Base-by-base conservation (phyloP, 164 flowering plant species). In the Magnolia kwangsiensis region DNA sequence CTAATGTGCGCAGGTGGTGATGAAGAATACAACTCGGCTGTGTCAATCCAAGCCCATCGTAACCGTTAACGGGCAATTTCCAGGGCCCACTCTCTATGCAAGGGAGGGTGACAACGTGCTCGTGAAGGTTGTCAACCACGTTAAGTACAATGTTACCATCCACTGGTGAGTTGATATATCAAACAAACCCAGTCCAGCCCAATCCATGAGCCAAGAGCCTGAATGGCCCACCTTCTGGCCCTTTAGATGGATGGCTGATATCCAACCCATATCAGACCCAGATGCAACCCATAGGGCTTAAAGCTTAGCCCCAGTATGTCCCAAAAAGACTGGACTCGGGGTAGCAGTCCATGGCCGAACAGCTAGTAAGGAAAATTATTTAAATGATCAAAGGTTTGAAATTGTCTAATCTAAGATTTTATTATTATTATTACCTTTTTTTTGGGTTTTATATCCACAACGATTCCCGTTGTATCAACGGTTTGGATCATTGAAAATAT, bases 51-150 rank as follows among this genome's bases (percentile, higher is more conserved):
- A 88, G 78, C 85, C 89, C 68, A 86, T 86, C 51, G 88, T 85
- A 67, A 86, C 89, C 1, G 88, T 88, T 1, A 88, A 88, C 50
- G 89, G 88, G 4, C 76, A 31, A 50, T 88, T 82, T 59, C 90
- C 90, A 13, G 90, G 90, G 23, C 90, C 90, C 37, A 85, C 88
- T 8, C 67, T 88, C 18, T 82, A 81, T 51, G 90, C 87, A 0
- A 78, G 89, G 79, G 90, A 88, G 76, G 90, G 74, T 31, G 90
- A 88, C 70, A 86, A 72, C 0, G 83, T 88, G 61, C 79, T 85
- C 8, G 81, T 88, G 45, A 88, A 79, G 76, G 89, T 85, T n/a
- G 77, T 72, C 45, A 88, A 88, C 83, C 88, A 86, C 73, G 87
- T 88, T 78, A 76, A 82, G 20, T 83, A 85, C 78, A 88, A 86